Evolutionary conservation across 2,329 filamentous ascomycete species (phyloP), one percentile per base, ranked within the genome.

Genomic region (Cladosporium sp.): DNA sequence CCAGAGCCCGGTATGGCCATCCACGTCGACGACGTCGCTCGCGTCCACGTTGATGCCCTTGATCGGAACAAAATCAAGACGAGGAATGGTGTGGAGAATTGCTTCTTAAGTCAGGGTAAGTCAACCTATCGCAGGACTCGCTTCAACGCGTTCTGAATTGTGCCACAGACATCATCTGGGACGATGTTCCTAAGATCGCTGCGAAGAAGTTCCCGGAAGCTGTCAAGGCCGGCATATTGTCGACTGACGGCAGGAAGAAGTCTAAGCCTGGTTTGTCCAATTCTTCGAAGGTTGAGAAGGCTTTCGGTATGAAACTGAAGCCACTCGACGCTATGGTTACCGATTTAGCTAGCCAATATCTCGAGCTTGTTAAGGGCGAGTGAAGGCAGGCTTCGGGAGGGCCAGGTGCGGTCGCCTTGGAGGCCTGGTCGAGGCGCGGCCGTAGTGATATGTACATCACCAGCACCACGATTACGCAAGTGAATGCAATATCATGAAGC

Each of bases 1-100:
- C 48, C 53, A 3, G 46, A 51, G 9, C 42, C 51, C 3, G 42
- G 14, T 2, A 16, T 22, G n/a, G 32, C 52, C 32, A 28, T 53
- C 11, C 44, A 50, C 22, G 32, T 66, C 4, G 61, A 68, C 35
- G 65, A 68, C 38, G 61, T 66, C 5, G 63, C 65, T 3, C 52
- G 53, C 9, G 49, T 62, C n/a, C 66, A 67, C 45, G 56, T 68
- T 31, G 53, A 58, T 28, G 56, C 60, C 2, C 55, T 67, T 13
- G 52, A 60, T 14, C 49, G 37, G 9, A 32, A 16, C 7, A 50
- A 50, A 9, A 19, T 50, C 18, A 31, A 34, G 28, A 37, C 37
- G 18, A 16, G 3, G 3, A 43, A 43, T 7, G 31, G 40, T 7
- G 9, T 50, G 8, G 40, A 50, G 18, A 50, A 50, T 18, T 38